Base-by-base conservation (phyloP, 768 basidiomycete genomes). In the Amanita pseudoporphyria region DNA sequence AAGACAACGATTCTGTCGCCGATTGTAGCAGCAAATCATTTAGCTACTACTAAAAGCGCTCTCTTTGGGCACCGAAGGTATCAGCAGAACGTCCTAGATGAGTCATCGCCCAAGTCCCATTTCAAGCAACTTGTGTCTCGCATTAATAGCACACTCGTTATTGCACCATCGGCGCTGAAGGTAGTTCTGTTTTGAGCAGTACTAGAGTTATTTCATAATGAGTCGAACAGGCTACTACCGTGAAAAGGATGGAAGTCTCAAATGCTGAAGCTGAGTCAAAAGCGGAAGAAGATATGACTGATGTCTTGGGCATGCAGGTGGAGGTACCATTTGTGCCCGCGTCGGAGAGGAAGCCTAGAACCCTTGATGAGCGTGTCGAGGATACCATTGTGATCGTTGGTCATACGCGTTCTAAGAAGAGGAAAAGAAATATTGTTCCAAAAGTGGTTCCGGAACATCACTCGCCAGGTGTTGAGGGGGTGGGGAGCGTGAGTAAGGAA, bases 251-350 rank as follows among this genome's bases (percentile, higher is more conserved):
- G 24, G 55, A 54, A 30, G 39, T 32, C 43, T 47, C 54, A 6
- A 51, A 42, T 45, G 52, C 49, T 9, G 52, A 52, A 10, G 52
- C 52, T n/a, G 54, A 47, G 28, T 55, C 45, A 16, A 44, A 46
- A 2, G 44, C 49, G 24, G 47, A 46, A 16, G 51, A 45, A 26
- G 39, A 58, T 45, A 38, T 54, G 48, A 58, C 59, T 45, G 62
- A 56, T 35, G 50, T 61, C 5, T 60, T 64, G 9, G 69, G 67
- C 19, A 74, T 71, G 63, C 74, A 80, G 47, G 73, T 79, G 31
- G 88, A 90, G 63, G 77, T 92, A 6, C 81, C 90, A 1, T 94
- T 82, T 54, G 72, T 94, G 7, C 89, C 89, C 41, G 73, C 79
- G 1, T 64, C 77, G 0, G 73, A 81, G 57, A 78, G 90, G 16